phyloP scores from a whole-genome alignment of 1,284 basidiomycete species.

The Sporisorium iseilematis-ciliati region DNA sequence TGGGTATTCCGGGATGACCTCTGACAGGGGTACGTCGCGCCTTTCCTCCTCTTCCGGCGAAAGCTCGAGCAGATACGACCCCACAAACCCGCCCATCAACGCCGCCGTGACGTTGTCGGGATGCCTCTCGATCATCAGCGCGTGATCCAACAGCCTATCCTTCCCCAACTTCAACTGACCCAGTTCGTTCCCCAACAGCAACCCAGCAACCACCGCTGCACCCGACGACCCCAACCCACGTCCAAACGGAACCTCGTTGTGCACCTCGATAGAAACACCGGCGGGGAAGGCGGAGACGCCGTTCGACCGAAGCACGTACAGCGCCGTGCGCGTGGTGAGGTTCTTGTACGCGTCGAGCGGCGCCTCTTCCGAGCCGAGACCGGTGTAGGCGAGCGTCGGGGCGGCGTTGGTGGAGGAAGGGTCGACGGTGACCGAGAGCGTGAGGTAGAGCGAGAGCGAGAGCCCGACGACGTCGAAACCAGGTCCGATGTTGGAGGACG shows the following conservation, averaged over 20 bases:
- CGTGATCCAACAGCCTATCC: slow-evolving; percentile 89
- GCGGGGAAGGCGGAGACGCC: slow-evolving; percentile 79
- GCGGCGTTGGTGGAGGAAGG: slow-evolving; percentile 16
- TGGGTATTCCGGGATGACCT: slow-evolving; percentile 97
- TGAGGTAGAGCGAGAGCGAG: slow-evolving; percentile 88
- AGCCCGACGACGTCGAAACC: slow-evolving; percentile 99
- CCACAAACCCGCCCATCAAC: slow-evolving; percentile 97
- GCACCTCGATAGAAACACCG: slow-evolving; percentile 76
- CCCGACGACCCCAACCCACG: slow-evolving; percentile 96
- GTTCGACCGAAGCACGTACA: slow-evolving; percentile 94
- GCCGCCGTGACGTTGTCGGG: slow-evolving; percentile 99
- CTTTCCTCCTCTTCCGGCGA: slow-evolving; percentile 73
- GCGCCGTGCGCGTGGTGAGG: slow-evolving; percentile 94
- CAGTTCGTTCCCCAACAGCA: slow-evolving; percentile 86
- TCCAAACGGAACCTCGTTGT: slow-evolving; percentile 97
- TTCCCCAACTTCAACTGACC: slow-evolving; percentile 80
- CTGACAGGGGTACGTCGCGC: slow-evolving; percentile 90
- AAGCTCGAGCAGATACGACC: slow-evolving; percentile 92
- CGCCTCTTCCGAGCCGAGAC: slow-evolving; percentile 89
- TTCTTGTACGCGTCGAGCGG: slow-evolving; percentile 97
- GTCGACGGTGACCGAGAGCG: slow-evolving; percentile 76
- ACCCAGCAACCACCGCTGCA: slow-evolving; percentile 96
- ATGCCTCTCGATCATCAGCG: slow-evolving; percentile 98
- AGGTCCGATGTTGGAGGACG: slow-evolving; percentile 97
- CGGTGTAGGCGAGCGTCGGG: slow-evolving; percentile 83